Evolutionary conservation across 768 basidiomycete species (phyloP).

Genomic region (Lactarius vividus): DNA sequence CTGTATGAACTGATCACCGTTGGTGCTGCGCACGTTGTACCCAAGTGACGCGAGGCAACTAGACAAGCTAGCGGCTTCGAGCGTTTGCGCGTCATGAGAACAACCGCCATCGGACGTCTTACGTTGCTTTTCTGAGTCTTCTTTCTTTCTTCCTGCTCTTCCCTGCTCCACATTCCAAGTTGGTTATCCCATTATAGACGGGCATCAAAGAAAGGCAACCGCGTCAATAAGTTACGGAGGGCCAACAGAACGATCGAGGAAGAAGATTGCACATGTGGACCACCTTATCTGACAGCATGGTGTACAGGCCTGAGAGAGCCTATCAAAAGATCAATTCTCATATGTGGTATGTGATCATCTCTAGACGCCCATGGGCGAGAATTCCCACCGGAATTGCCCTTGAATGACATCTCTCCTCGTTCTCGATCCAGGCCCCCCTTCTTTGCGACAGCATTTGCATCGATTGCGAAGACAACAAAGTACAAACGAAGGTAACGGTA

Average conservation of each 20-base stretch:
- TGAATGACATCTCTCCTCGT: not conserved
- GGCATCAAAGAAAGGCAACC: not conserved
- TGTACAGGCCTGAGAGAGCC: not conserved
- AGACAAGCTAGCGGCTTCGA: not conserved
- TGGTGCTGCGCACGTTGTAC: not conserved
- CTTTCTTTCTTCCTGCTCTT: not conserved
- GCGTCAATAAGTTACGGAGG: not conserved
- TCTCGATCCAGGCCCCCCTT: not conserved
- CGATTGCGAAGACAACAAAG: slow-evolving; percentile 14
- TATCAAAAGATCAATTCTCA: slow-evolving; percentile 5
- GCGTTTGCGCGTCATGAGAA: not conserved
- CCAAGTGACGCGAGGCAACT: not conserved
- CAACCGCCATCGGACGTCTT: not conserved
- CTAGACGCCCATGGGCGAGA: not conserved
- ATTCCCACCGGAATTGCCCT: not conserved
- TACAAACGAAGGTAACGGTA: slow-evolving; percentile 4
- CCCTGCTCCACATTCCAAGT: not conserved
- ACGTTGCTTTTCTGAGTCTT: not conserved
- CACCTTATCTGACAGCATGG: not conserved
- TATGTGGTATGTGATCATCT: not conserved
- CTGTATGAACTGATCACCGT: not conserved
- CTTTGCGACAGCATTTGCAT: slow-evolving; percentile 14
- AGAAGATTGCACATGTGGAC: not conserved
- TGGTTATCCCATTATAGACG: not conserved
- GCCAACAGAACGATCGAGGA: not conserved